Evolutionary conservation across 176 grass and related monocot species (phyloP).

Genomic region (Themeda triandra): DNA sequence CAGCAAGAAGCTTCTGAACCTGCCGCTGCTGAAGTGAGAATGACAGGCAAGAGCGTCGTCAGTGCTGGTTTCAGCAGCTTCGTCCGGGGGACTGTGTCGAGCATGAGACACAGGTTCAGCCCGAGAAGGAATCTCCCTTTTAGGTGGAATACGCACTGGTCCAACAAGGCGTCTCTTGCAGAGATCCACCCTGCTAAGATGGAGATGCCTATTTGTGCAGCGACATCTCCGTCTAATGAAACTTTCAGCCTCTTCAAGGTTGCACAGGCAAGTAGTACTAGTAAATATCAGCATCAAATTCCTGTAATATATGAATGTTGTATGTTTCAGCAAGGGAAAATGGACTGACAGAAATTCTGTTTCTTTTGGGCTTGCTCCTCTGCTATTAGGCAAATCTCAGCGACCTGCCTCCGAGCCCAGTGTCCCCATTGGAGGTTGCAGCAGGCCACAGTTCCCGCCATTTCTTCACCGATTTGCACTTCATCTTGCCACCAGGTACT

Average conservation of each 20-base stretch:
- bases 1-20: constrained; percentile 9
- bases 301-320: too few species aligned
- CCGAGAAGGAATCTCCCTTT: constrained; percentile 32
- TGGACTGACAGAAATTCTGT: background rate
- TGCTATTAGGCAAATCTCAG: constrained; percentile 39
- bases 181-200: constrained; percentile 19
- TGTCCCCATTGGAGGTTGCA: constrained; percentile 58
- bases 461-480: constrained; percentile 39
- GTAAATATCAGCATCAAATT: background rate
- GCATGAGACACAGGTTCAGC: constrained; percentile 44
- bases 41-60: constrained; percentile 18
- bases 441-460: constrained; percentile 26
- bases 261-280: constrained; percentile 63
- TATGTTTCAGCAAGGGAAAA: too few species aligned
- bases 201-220: constrained; percentile 19
- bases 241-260: background rate
- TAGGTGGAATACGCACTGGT: constrained; percentile 26
- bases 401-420: constrained; percentile 65
- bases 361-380: background rate
- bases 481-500: constrained; percentile 42
- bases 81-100: constrained; percentile 51
- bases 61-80: constrained; percentile 31
- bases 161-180: too few species aligned
- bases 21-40: background rate
- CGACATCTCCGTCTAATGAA: constrained; percentile 14